phyloP scores from a whole-genome alignment of 2,329 filamentous ascomycete species.

The Diplodia corticola region DNA sequence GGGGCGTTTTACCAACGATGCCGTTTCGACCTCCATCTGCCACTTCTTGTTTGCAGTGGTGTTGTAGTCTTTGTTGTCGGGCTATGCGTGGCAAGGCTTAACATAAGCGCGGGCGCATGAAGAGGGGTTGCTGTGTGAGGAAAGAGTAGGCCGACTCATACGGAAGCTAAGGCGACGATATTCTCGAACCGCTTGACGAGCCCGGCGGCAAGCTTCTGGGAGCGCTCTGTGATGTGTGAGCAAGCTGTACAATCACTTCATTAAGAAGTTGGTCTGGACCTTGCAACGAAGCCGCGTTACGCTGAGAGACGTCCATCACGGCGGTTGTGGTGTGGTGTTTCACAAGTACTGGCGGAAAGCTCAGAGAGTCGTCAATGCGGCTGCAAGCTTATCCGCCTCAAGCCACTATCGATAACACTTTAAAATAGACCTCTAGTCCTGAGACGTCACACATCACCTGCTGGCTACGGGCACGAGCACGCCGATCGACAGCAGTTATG shows the following conservation, averaged over 20 bases:
- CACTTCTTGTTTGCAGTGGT: slow-evolving; percentile 59
- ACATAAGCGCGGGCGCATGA: background rate
- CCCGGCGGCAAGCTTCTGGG: slow-evolving; percentile 42
- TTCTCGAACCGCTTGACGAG: slow-evolving; percentile 57
- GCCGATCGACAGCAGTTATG: background rate
- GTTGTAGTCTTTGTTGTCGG: slow-evolving; percentile 54
- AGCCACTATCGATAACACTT: background rate
- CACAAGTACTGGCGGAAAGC: background rate
- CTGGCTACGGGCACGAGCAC: background rate
- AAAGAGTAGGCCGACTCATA: slow-evolving; percentile 29
- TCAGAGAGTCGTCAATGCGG: background rate
- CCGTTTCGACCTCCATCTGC: slow-evolving; percentile 60
- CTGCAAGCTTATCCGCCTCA: background rate
- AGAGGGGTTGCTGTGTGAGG: too few relatives aligned
- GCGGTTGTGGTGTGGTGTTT: background rate
- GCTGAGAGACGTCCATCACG: slow-evolving; percentile 45
- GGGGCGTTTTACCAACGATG: slow-evolving; percentile 53
- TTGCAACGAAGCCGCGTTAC: slow-evolving; percentile 44
- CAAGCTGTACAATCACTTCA: background rate
- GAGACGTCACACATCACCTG: background rate
- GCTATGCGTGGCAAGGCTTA: slow-evolving; percentile 34
- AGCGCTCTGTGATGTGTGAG: slow-evolving; percentile 34
- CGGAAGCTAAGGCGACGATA: slow-evolving; percentile 55
- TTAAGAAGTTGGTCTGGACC: slow-evolving; percentile 28
- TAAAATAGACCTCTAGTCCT: background rate